Percentiles rank a stretch among this genome's conserved stretches.
phyloP scores from a whole-genome alignment of 345 rosid species.

The Dipteronia dyeriana region DNA sequence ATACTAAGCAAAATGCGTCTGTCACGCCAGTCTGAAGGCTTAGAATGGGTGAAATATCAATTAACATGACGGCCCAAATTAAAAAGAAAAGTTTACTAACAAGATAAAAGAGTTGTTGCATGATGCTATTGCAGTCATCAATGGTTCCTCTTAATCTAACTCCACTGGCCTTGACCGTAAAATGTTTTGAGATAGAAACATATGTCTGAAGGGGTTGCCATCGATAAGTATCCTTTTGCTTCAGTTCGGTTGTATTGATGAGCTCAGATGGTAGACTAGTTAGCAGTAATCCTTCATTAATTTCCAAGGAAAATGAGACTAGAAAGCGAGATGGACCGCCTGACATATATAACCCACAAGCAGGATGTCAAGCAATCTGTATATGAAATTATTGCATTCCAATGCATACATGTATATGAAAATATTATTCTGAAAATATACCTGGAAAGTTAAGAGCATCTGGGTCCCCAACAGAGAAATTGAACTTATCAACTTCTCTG shows the following conservation, averaged over 20 bases:
- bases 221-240: slow-evolving; percentile 51
- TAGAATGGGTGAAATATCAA: neutral
- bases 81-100: slow-evolving; percentile 37
- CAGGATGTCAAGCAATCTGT: neutral
- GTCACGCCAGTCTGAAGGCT: neutral
- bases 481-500: slow-evolving; percentile 50
- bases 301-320: slow-evolving; percentile 75
- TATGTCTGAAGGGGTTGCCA: slow-evolving; percentile 96
- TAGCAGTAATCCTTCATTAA: slow-evolving; percentile 62
- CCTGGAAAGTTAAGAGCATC: slow-evolving; percentile 76
- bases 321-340: slow-evolving; percentile 58
- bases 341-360: slow-evolving; percentile 28
- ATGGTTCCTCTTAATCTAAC: slow-evolving; percentile 75
- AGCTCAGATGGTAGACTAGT: slow-evolving; percentile 72
- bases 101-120: slow-evolving; percentile 64
- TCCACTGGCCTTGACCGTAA: slow-evolving; percentile 70
- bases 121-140: slow-evolving; percentile 65
- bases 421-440: slow-evolving; percentile 18
- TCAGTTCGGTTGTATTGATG: slow-evolving; percentile 72
- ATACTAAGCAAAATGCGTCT: neutral
- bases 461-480: slow-evolving; percentile 81
- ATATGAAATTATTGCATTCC: neutral
- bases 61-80: neutral
- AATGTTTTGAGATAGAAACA: slow-evolving; percentile 74
- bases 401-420: neutral